A percentile compares a stretch with the other conserved stretches of the same genome.
These are phyloP conservation scores for Pseudogymnoascus sp. DNA, from an alignment of 2,329 filamentous ascomycete genomes.

Conservation along the genomic window DNA sequence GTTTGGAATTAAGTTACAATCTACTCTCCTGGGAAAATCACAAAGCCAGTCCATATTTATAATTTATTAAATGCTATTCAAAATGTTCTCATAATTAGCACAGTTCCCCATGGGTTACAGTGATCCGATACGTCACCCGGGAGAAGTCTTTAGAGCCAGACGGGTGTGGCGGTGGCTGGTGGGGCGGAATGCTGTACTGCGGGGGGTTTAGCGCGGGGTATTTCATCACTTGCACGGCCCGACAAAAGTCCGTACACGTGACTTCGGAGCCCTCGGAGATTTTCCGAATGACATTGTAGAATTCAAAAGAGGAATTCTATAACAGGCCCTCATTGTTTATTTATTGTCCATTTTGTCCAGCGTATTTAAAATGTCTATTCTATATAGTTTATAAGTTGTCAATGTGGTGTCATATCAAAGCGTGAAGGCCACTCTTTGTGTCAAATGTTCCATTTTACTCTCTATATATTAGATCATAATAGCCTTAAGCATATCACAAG, in stretches of 20 bases:
- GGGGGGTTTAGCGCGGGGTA: neutral
- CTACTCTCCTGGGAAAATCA: neutral
- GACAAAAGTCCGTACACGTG: neutral
- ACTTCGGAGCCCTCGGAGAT: neutral
- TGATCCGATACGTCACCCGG: neutral
- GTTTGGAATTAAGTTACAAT: neutral
- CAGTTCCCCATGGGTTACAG: neutral
- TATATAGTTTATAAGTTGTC: neutral
- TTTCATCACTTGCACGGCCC: neutral
- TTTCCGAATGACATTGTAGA: neutral
- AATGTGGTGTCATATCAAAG: neutral
- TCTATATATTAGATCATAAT: neutral
- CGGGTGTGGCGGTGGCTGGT: constrained; percentile 3
- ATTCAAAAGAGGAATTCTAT: neutral
- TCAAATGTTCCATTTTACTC: too few relatives aligned
- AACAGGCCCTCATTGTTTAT: neutral
- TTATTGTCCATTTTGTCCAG: neutral
- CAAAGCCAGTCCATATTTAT: neutral
- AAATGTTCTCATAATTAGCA: neutral
- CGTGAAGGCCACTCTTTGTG: neutral
- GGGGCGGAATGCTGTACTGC: neutral
- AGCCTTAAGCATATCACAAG: neutral
- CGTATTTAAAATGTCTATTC: neutral
- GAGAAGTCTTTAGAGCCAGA: neutral
- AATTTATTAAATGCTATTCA: neutral